phyloP scores from a whole-genome alignment of 805 yeast genomes.

The Wickerhamomyces chambardii region DNA sequence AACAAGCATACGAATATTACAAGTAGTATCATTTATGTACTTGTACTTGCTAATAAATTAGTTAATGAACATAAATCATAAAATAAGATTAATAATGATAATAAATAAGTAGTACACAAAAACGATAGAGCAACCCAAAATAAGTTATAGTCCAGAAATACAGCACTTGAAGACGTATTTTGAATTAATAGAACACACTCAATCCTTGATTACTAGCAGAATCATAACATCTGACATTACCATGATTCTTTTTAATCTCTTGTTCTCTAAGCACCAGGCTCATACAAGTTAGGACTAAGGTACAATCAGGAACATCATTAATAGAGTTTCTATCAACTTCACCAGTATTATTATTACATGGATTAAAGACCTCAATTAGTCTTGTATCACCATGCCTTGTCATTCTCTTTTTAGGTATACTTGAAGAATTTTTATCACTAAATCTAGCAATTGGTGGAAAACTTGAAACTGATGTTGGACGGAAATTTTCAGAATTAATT shows the following conservation, averaged over 20 bases:
- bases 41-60: no score
- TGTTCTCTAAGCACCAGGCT: slow-evolving; percentile 16
- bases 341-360: background rate
- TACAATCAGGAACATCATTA: slow-evolving; percentile 8
- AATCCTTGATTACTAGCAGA: background rate
- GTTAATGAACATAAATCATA: no score
- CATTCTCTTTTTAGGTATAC: slow-evolving; percentile 7
- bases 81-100: no score
- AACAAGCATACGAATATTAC: no score
- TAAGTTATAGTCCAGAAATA: no score
- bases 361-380: slow-evolving; percentile 10
- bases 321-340: slow-evolving; percentile 5
- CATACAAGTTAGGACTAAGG: slow-evolving; percentile 15
- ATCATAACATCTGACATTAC: slow-evolving; percentile 13
- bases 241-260: slow-evolving; percentile 12
- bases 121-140: no score
- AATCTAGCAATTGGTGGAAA: slow-evolving; percentile 15
- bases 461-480: background rate
- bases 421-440: slow-evolving; percentile 8
- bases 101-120: no score
- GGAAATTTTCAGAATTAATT: background rate
- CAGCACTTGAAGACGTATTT: no score
- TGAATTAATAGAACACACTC: background rate
- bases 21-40: no score
- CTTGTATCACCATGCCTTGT: slow-evolving; percentile 14